phyloP scores from a whole-genome alignment of 2,329 filamentous ascomycete genomes.

The Alternaria tenuissima region DNA sequence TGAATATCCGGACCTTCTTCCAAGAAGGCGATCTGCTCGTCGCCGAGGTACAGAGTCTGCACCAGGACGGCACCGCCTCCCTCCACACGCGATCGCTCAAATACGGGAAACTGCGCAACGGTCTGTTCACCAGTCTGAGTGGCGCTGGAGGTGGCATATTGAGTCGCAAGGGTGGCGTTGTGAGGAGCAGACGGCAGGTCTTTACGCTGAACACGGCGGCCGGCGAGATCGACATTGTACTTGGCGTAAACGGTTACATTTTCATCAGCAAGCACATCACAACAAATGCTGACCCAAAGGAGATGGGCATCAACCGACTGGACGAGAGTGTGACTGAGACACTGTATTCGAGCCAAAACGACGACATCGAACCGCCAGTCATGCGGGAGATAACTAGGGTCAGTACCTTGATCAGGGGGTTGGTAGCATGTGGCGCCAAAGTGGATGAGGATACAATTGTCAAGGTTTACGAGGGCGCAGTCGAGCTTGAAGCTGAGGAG shows the following conservation, averaged over 20 bases:
- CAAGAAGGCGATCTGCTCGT: conserved; percentile 92
- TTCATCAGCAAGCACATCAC: conserved; percentile 90
- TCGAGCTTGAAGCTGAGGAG: conserved; percentile 74
- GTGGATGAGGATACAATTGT: conserved; percentile 92
- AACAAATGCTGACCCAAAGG: conserved; percentile 60
- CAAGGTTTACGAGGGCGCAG: conserved; percentile 79
- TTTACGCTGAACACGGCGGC: conserved; percentile 73
- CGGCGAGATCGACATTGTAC: conserved; percentile 80
- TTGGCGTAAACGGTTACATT: conserved; percentile 96
- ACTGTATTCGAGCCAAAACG: conserved; percentile 96
- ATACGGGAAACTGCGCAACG: conserved; percentile 95
- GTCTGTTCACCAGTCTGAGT: conserved; percentile 82
- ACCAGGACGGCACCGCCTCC: conserved; percentile 83
- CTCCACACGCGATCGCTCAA: conserved; percentile 90
- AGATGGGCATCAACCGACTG: conserved; percentile 77
- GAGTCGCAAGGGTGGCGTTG: conserved; percentile 71
- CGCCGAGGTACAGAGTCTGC: conserved; percentile 91
- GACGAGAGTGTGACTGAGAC: conserved; percentile 86
- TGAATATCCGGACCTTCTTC: conserved; percentile 98
- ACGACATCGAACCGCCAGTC: conserved; percentile 77
- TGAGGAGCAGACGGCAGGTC: conserved; percentile 82
- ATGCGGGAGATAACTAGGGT: conserved; percentile 89
- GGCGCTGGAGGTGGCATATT: conserved; percentile 74
- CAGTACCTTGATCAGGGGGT: conserved; percentile 78
- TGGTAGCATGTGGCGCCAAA: conserved; percentile 81